Evolutionary conservation across 2,329 filamentous ascomycete genomes (phyloP).

Genomic region (Cladophialophora carrionii): DNA sequence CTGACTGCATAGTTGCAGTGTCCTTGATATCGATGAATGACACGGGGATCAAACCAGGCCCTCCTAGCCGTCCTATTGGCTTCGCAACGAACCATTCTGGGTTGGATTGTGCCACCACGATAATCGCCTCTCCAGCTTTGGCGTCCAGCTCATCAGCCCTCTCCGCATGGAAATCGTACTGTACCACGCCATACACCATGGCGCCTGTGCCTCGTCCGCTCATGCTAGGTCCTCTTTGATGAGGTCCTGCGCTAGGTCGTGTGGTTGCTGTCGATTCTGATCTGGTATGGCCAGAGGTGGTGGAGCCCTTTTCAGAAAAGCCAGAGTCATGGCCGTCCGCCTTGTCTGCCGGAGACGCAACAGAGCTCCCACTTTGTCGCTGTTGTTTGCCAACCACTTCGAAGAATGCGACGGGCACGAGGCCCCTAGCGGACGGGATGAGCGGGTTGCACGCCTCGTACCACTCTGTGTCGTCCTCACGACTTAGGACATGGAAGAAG

Average conservation of each 20-base stretch:
- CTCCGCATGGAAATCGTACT: conserved; percentile 96
- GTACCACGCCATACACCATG: conserved; percentile 95
- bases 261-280: conserved; percentile 44
- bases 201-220: conserved; percentile 64
- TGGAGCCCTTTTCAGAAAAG: conserved; percentile 65
- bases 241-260: conserved; percentile 40
- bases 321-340: conserved; percentile 84
- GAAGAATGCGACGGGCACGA: conserved; percentile 94
- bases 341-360: conserved; percentile 56
- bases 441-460: conserved; percentile 98
- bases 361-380: conserved; percentile 77
- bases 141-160: conserved; percentile 94
- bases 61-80: conserved; percentile 95
- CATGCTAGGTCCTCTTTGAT: conserved; percentile 51
- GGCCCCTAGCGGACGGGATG: conserved; percentile 79
- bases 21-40: conserved; percentile 96
- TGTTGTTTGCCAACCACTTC: conserved; percentile 90
- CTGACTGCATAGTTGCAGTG: conserved; percentile 82
- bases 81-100: conserved; percentile 99
- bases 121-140: conserved; percentile 93
- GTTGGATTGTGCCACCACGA: conserved; percentile 97
- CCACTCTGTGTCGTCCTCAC: conserved; percentile 93
- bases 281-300: conserved; percentile 40
- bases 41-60: conserved; percentile 91
- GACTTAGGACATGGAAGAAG: conserved; percentile 96